Base-by-base conservation (phyloP, 257 asterid species). In the Capsicum baccatum region DNA sequence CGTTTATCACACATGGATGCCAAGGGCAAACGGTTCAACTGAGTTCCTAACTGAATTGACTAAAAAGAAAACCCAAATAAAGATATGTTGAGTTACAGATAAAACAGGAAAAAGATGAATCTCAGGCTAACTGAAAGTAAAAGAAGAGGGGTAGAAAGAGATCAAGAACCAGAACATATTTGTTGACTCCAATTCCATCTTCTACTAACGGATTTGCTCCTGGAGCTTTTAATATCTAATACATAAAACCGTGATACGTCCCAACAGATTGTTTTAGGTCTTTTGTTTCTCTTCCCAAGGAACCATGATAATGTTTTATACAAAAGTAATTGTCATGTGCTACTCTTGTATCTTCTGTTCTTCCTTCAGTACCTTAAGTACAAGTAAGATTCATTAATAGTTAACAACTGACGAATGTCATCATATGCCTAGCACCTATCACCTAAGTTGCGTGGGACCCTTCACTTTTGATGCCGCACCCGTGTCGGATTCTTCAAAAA, bases 51-150 rank as follows among this genome's bases (percentile, higher is more conserved):
- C 59, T n/a, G 48, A 15, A 73, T 73, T 48, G n/a, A 73, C 6
- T 19, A 73, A 47, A 73, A 42, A 73, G 42, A 9, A 73, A 73
- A 73, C n/a, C 19, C 59, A 73, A 48, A 73, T 73, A 39, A 39
- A 39, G 44, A 39, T 39, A 73, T 8, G n/a, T 48, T 73, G 80
- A 19, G n/a, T 52, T 71, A 47, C 59, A 73, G 59, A 73, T 73
- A 71, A 70, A 71, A 71, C 79, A 9, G 79, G n/a, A 44, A 55
- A 71, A 14, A 6, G 74, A 67, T 44, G 79, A 17, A 73, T 73
- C 80, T 73, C 42, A 44, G n/a, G 6, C n/a, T 11, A 73, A 17
- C 35, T 21, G 39, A 73, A 73, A 73, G 55, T 47, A 73, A 73
- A 73, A 39, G 57, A 73, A 8, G 42, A 47, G 37, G 35, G 17